A percentile compares a stretch with the other conserved stretches of the same genome.
Conservation (phyloP, 2,329 filamentous ascomycete genomes). For the Colletotrichum siamense region DNA sequence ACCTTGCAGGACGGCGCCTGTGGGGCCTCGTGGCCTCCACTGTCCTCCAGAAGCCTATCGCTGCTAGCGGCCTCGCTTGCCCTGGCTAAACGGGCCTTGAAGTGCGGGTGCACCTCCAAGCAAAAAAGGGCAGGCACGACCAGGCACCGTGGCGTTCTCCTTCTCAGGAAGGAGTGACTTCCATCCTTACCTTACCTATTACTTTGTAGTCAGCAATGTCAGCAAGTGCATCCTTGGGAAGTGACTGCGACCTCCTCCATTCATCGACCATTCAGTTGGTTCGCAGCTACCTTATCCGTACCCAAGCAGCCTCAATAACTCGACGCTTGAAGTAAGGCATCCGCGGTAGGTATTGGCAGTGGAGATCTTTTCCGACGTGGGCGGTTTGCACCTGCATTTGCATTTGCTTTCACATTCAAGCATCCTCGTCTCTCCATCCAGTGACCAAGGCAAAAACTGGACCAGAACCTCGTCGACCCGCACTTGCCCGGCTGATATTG, state of each 20-base stretch:
- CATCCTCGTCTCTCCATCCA: background rate
- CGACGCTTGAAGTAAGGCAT: background rate
- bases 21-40: slow-evolving; percentile 12
- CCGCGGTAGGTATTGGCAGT: background rate
- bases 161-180: background rate
- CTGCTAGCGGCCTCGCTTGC: slow-evolving; percentile 7
- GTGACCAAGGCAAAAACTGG: background rate
- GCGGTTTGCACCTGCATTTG: background rate
- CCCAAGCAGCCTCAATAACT: background rate
- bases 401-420: background rate
- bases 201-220: background rate
- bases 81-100: background rate
- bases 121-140: background rate
- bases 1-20: slow-evolving; percentile 14
- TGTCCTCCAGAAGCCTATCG: slow-evolving; percentile 17
- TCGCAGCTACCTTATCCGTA: background rate
- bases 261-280: background rate
- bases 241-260: background rate
- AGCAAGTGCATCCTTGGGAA: background rate
- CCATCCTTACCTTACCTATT: background rate
- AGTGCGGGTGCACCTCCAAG: background rate
- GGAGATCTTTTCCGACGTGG: background rate
- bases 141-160: background rate
- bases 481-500: background rate
- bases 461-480: background rate